Evolutionary conservation across 805 yeast species (phyloP), one percentile per base, ranked within the genome.

Genomic region (Suhomyces canberraensis): DNA sequence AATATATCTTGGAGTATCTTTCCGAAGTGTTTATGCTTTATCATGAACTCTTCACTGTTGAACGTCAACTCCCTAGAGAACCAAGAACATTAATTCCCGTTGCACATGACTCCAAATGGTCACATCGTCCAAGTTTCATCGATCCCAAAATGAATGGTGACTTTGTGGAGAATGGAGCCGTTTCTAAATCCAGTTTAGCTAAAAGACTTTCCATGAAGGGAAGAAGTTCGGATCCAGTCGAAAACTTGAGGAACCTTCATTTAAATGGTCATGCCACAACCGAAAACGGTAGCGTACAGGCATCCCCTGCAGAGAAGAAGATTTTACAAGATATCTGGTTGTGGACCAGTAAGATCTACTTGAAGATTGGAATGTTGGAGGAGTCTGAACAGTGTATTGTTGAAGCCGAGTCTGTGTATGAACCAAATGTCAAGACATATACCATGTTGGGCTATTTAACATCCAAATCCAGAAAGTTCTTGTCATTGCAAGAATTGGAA

Each of bases 331-430:
- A 69, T 22, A 51, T 86, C 16, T 89, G 96, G 96, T 55, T 89
- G 33, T 77, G 88, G 76, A 71, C 86, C 0, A 72, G 88, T 0
- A 71, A 73, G 25, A 61, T 87, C 18, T 88, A 86, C 52, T 62
- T 75, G 48, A 73, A 75, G 40, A 69, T 75, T 4, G 79, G 75
- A 1, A 56, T 75, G 26, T 44, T 62, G 1, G 70, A 64, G 2
- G 95, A 87, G 36, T 78, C 90, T 1, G 79, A 79, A 48, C 79
- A 75, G 40, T 82, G 95, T 31, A 71, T 88, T 4, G 69, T 73
- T 6, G 96, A 88, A 56, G 87, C 95, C 1, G 81, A 75, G 39
- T 58, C 67, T 1, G 66, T 71, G 3, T 61, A 51, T 35, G 64
- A 65, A 22, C 71, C 76, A 9, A 74, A 70, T 25, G 60, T 67